Conservation (phyloP, 2,329 filamentous ascomycete species). For the Cladophialophora bantiana region DNA sequence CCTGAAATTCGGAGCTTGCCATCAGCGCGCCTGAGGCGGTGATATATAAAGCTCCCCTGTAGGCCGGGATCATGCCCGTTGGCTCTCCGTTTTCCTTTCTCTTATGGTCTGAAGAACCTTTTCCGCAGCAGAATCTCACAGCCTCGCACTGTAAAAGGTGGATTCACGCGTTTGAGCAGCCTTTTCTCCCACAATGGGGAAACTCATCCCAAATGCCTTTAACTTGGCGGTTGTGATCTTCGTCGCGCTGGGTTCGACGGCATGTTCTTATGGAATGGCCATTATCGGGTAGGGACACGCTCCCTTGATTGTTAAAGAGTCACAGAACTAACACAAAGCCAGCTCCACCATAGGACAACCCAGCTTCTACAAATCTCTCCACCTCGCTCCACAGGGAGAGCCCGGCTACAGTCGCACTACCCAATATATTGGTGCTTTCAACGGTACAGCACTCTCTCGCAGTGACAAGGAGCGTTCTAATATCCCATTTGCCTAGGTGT, state of each 20-base stretch:
- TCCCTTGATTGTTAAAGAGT: neutral
- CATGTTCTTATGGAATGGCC: slow-evolving; percentile 46
- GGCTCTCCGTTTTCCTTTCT: neutral
- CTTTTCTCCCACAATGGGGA: slow-evolving; percentile 31
- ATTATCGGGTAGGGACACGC: slow-evolving; percentile 46
- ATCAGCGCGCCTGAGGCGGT: neutral
- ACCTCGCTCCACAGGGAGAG: slow-evolving; percentile 48
- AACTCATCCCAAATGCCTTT: slow-evolving; percentile 43
- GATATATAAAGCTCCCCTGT: slow-evolving; percentile 3
- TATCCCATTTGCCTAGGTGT: slow-evolving; percentile 38
- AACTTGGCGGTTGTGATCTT: slow-evolving; percentile 46
- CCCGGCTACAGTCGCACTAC: slow-evolving; percentile 53
- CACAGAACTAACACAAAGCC: slow-evolving; percentile 2
- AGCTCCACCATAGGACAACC: slow-evolving; percentile 54
- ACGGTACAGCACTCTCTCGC: slow-evolving; percentile 42
- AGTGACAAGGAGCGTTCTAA: neutral
- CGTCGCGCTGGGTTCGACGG: slow-evolving; percentile 46
- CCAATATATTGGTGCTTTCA: slow-evolving; percentile 54
- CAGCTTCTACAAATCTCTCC: slow-evolving; percentile 53
- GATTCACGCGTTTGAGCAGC: neutral
- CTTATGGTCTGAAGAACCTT: neutral
- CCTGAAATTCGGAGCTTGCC: slow-evolving; percentile 10
- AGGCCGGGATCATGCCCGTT: neutral
- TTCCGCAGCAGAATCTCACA: neutral
- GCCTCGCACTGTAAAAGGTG: neutral